phyloP scores from a whole-genome alignment of 306 rosid genomes.

The Prinsepia uniflora region DNA sequence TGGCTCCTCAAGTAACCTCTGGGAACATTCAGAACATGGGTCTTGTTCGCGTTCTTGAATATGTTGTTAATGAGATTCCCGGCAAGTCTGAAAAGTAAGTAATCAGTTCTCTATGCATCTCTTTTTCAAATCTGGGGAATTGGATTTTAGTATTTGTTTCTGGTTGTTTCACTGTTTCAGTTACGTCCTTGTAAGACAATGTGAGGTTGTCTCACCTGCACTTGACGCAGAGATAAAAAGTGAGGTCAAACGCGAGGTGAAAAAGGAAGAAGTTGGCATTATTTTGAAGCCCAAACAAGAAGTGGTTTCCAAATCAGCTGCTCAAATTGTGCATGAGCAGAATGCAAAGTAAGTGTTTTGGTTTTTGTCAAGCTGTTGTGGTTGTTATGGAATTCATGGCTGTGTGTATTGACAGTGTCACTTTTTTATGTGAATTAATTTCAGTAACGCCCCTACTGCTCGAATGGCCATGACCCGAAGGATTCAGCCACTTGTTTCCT shows the following conservation, averaged over 20 bases:
- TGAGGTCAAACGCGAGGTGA: conserved; percentile 20
- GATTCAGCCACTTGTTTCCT: conserved; percentile 80
- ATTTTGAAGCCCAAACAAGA: conserved; percentile 69
- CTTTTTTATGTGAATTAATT: neutral
- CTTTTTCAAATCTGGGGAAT: neutral
- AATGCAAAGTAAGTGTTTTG: conserved; percentile 50
- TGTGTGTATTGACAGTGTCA: neutral
- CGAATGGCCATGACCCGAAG: conserved; percentile 88
- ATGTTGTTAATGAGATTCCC: conserved; percentile 70
- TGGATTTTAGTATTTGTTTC: neutral
- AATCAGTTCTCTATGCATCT: neutral
- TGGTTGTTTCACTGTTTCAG: conserved; percentile 31
- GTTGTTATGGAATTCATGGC: neutral
- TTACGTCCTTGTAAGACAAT: conserved; percentile 62
- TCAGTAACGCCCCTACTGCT: conserved; percentile 70
- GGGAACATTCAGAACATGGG: conserved; percentile 87
- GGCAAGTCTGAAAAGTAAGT: conserved; percentile 73
- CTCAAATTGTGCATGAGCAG: conserved; percentile 84
- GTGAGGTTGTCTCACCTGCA: conserved; percentile 71
- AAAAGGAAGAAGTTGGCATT: conserved; percentile 42
- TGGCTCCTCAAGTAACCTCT: conserved; percentile 44
- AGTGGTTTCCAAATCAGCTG: conserved; percentile 67
- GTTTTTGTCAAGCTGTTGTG: neutral
- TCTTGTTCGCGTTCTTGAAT: conserved; percentile 62
- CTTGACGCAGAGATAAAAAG: conserved; percentile 51